phyloP scores from a whole-genome alignment of 495 filamentous ascomycete genomes.

The Penicillium simplicissimum region DNA sequence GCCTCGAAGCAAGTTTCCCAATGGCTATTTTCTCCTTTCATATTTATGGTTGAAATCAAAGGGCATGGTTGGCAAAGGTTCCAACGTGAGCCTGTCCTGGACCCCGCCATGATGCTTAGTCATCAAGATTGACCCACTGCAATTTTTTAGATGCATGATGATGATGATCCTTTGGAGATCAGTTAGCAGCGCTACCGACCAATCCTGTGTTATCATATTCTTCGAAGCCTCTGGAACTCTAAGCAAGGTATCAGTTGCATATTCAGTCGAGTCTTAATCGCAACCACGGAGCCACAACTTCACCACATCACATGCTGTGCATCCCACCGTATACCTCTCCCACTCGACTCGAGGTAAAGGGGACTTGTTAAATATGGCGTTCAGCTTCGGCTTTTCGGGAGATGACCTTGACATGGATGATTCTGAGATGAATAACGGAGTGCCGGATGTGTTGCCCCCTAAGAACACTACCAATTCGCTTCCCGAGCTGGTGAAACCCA shows the following conservation, averaged over 20 bases:
- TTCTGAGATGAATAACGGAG: conserved; percentile 32
- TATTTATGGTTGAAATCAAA: not conserved
- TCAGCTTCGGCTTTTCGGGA: conserved; percentile 80
- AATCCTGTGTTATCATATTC: not conserved
- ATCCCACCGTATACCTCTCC: not conserved
- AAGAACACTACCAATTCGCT: conserved; percentile 21
- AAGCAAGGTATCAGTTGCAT: not conserved
- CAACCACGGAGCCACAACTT: not conserved
- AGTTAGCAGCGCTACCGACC: not conserved
- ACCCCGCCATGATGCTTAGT: not conserved
- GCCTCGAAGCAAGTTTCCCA: not conserved
- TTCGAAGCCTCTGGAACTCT: not conserved
- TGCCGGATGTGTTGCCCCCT: conserved; percentile 10
- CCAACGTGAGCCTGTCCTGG: no score
- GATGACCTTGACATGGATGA: conserved; percentile 78
- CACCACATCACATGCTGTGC: not conserved
- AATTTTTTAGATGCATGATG: not conserved
- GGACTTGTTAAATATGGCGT: conserved; percentile 35
- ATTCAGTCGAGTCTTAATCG: not conserved
- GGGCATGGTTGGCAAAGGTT: no score
- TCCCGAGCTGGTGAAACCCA: conserved; percentile 38
- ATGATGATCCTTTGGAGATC: not conserved
- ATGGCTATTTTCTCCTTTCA: not conserved
- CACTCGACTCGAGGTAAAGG: no score
- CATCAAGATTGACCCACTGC: not conserved